A percentile compares a stretch with the other conserved stretches of the same genome.
Evolutionary conservation across 2,329 filamentous ascomycete genomes (phyloP).

Genomic region (Thermothelomyces thermophilus): DNA sequence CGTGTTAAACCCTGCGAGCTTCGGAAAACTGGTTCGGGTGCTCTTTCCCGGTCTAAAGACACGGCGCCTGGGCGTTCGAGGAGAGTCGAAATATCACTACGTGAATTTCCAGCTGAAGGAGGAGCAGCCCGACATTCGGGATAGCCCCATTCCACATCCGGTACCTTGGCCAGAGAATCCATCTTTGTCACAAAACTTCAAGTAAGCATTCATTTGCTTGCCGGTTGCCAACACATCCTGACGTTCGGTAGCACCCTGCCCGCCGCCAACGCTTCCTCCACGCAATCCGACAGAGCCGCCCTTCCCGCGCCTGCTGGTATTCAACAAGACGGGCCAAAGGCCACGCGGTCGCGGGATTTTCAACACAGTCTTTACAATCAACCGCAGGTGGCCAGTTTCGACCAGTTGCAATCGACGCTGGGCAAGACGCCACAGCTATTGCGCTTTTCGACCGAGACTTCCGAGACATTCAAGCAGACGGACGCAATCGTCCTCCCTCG

Average conservation of each 20-base stretch:
- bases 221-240: constrained; percentile 13
- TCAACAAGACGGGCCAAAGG: constrained; percentile 28
- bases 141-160: constrained; percentile 40
- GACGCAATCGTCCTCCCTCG: constrained; percentile 75
- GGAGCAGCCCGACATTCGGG: constrained; percentile 44
- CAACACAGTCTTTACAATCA: constrained; percentile 53
- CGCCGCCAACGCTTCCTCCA: constrained; percentile 16
- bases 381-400: constrained; percentile 47
- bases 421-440: constrained; percentile 54
- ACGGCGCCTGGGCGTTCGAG: constrained; percentile 80
- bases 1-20: constrained; percentile 91
- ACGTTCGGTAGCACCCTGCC: constrained; percentile 31
- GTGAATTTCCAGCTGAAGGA: constrained; percentile 58
- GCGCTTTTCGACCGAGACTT: constrained; percentile 52
- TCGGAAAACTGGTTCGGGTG: constrained; percentile 93
- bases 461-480: constrained; percentile 54
- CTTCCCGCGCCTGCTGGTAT: constrained; percentile 36
- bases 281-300: constrained; percentile 28
- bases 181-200: constrained; percentile 44
- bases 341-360: constrained; percentile 30
- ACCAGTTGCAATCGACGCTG: constrained; percentile 52
- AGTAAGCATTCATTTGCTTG: constrained; percentile 33
- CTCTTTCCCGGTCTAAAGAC: constrained; percentile 95
- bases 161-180: constrained; percentile 44
- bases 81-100: constrained; percentile 98